Percentiles rank a stretch among this genome's conserved stretches.
These are phyloP conservation scores for Camellia oleifera DNA, from an alignment of 179 eudicot genomes.

Conservation along the genomic window DNA sequence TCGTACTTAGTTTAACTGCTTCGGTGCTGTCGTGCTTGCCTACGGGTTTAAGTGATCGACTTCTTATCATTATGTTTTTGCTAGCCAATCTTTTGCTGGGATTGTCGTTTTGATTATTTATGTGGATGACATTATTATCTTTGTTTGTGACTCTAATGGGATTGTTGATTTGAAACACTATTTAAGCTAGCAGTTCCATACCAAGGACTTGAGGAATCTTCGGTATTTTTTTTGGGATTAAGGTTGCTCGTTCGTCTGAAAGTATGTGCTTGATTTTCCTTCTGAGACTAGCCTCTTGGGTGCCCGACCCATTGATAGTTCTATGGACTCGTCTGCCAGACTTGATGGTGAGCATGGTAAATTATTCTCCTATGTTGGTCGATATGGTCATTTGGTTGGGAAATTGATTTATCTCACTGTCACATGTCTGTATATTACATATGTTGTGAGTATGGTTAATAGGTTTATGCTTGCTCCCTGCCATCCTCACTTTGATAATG, in stretches of 20 bases:
- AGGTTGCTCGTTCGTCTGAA: background rate
- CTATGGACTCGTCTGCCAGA: background rate
- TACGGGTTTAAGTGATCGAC: background rate
- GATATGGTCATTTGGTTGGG: background rate
- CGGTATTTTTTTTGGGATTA: background rate
- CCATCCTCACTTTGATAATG: background rate
- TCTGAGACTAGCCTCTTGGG: background rate
- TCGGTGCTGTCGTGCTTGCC: background rate
- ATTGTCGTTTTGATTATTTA: background rate
- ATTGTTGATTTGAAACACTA: background rate
- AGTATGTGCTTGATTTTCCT: background rate
- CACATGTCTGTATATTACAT: background rate
- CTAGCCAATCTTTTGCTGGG: background rate
- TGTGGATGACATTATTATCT: background rate
- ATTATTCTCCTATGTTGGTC: background rate
- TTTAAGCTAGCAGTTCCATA: background rate
- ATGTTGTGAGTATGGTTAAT: background rate
- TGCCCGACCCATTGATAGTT: background rate
- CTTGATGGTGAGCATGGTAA: background rate
- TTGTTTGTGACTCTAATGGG: background rate
- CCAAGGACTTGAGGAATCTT: background rate
- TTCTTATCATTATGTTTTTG: background rate
- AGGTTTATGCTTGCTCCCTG: background rate
- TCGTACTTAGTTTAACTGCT: background rate
- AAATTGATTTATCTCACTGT: background rate